A percentile compares a stretch with the other conserved stretches of the same genome.
Evolutionary conservation across 2,329 filamentous ascomycete species (phyloP).

Genomic region (Colletotrichum spinosum): DNA sequence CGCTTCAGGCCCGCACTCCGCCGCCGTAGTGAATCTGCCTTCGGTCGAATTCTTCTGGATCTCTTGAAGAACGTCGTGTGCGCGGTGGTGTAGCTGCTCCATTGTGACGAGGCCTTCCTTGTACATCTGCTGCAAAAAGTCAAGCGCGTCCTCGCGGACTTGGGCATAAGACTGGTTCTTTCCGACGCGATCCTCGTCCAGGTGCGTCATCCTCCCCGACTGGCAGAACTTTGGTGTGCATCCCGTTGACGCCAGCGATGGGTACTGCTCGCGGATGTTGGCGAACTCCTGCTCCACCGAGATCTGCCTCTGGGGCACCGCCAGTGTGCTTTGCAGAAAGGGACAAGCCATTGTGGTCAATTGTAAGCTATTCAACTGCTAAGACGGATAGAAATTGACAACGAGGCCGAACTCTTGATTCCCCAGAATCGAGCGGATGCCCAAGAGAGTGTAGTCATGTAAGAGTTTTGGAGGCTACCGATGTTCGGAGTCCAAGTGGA

Average conservation of each 20-base stretch:
- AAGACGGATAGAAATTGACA: constrained; percentile 2
- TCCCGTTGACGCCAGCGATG: constrained; percentile 28
- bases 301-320: constrained; percentile 26
- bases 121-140: constrained; percentile 34
- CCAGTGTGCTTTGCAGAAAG: constrained; percentile 30
- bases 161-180: constrained; percentile 33
- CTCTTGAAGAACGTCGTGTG: constrained; percentile 32
- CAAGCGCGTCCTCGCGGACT: constrained; percentile 35
- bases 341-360: constrained; percentile 26
- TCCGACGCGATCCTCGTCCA: constrained; percentile 34
- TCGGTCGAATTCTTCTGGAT: constrained; percentile 32
- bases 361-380: not conserved
- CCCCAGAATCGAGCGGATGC: not conserved
- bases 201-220: constrained; percentile 32
- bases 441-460: not conserved
- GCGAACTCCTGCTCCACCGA: constrained; percentile 32
- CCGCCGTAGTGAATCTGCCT: constrained; percentile 22
- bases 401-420: constrained; percentile 3
- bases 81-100: constrained; percentile 28
- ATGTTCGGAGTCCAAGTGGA: constrained; percentile 15
- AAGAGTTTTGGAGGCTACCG: no score
- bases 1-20: constrained; percentile 21
- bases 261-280: constrained; percentile 33
- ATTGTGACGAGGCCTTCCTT: constrained; percentile 24
- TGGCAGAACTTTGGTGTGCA: constrained; percentile 33